Evolutionary conservation across 306 rosid genomes (phyloP).

Genomic region (Alnus glutinosa): DNA sequence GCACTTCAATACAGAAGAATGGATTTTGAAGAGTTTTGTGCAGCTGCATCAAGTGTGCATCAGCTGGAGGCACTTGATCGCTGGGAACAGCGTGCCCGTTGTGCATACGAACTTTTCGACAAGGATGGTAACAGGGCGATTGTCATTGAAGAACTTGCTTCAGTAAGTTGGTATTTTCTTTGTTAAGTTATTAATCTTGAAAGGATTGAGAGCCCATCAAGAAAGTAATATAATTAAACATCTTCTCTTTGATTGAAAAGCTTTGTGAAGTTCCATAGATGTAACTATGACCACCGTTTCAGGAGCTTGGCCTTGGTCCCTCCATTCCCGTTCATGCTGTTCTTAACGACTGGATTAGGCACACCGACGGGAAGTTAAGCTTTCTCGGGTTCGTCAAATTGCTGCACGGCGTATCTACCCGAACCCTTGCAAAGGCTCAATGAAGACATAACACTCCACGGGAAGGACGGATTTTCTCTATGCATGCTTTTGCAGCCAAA

Average conservation of each 20-base stretch:
- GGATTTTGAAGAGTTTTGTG: slow-evolving; percentile 98
- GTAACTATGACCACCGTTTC: slow-evolving; percentile 15
- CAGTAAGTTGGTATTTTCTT: slow-evolving; percentile 54
- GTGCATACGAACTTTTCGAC: slow-evolving; percentile 93
- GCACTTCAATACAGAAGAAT: slow-evolving; percentile 93
- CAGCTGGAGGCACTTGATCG: slow-evolving; percentile 97
- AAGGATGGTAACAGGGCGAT: slow-evolving; percentile 94
- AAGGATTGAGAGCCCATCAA: no score
- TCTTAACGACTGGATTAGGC: slow-evolving; percentile 97
- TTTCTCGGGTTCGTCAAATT: slow-evolving; percentile 92
- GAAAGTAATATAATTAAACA: no score
- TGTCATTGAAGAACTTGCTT: slow-evolving; percentile 94
- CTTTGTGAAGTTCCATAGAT: not conserved
- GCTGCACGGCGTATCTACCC: slow-evolving; percentile 84
- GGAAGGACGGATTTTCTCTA: slow-evolving; percentile 21
- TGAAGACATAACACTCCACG: slow-evolving; percentile 21
- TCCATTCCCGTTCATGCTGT: slow-evolving; percentile 93
- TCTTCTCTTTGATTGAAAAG: not conserved
- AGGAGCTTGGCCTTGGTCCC: slow-evolving; percentile 99
- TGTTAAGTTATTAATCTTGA: no score
- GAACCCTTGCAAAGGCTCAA: slow-evolving; percentile 69
- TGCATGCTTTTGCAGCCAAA: slow-evolving; percentile 14
- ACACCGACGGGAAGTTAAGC: slow-evolving; percentile 96
- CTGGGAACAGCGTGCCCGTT: slow-evolving; percentile 96
- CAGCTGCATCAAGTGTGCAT: slow-evolving; percentile 88